These are phyloP conservation scores for Bonnemaisonia californica DNA, from an alignment of 31 red algal species.

Conservation along the genomic window DNA sequence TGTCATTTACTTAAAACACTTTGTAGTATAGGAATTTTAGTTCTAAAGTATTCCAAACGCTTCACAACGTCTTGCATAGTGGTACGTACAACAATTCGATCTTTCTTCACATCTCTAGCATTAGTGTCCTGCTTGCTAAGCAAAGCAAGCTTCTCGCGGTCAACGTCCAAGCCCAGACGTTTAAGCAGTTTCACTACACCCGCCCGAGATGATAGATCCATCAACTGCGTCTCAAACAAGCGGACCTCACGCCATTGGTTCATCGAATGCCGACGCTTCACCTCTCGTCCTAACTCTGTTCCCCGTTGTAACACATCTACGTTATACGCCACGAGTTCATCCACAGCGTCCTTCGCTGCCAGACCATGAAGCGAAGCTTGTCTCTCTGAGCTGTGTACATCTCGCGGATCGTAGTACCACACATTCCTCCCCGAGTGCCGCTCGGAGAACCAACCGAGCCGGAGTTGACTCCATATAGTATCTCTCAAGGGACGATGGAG, in stretches of 20 bases:
- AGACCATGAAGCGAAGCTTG: conserved; percentile 11
- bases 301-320: conserved; percentile 51
- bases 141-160: conserved; percentile 29
- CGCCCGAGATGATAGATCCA: conserved; percentile 20
- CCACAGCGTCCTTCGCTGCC: conserved; percentile 27
- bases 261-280: conserved; percentile 4
- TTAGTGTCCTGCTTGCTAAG: conserved; percentile 51
- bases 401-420: conserved; percentile 81
- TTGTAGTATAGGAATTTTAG: too few species aligned
- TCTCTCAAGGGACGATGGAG: conserved; percentile 59
- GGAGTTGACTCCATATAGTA: conserved; percentile 67
- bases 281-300: conserved; percentile 15
- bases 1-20: too few species aligned
- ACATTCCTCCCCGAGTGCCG: conserved; percentile 68
- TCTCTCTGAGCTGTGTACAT: conserved; percentile 53
- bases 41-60: too few species aligned
- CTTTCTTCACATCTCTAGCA: conserved; percentile 60
- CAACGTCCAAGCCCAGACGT: conserved; percentile 33
- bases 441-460: conserved; percentile 84
- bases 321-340: conserved; percentile 56
- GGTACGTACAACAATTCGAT: conserved; percentile 11
- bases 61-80: conserved; percentile 43
- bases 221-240: conserved; percentile 36
- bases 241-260: conserved; percentile 38
- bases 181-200: conserved; percentile 32